A percentile compares a stretch with the other conserved stretches of the same genome.
These are phyloP conservation scores for Lachnellula cervina DNA, from an alignment of 2,329 filamentous ascomycete genomes.

Conservation along the genomic window DNA sequence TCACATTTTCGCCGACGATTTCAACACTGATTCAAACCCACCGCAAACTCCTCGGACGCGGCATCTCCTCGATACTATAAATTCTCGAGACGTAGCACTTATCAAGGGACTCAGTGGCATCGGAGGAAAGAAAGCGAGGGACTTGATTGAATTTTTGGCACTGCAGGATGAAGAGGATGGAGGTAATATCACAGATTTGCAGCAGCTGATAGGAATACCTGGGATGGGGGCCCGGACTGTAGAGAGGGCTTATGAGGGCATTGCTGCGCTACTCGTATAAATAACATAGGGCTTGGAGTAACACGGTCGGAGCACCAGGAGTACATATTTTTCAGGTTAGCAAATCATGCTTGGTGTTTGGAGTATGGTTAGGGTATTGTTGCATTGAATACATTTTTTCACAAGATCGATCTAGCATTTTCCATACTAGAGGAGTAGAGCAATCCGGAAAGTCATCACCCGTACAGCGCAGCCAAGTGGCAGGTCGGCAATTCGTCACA, in stretches of 20 bases:
- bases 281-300: constrained; percentile 6
- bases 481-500: too few relatives aligned
- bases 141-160: constrained; percentile 53
- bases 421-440: too few relatives aligned
- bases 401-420: too few relatives aligned
- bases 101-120: constrained; percentile 67
- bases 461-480: too few relatives aligned
- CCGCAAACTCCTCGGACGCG: constrained; percentile 43
- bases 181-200: constrained; percentile 42
- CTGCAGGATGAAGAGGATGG: constrained; percentile 38
- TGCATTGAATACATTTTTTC: too few relatives aligned
- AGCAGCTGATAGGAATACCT: constrained; percentile 49
- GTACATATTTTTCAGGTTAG: not conserved
- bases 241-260: constrained; percentile 44
- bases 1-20: constrained; percentile 33
- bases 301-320: constrained; percentile 14
- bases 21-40: constrained; percentile 38
- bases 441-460: too few relatives aligned
- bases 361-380: not conserved
- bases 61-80: constrained; percentile 64
- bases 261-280: constrained; percentile 24
- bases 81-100: constrained; percentile 61
- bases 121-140: constrained; percentile 65
- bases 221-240: constrained; percentile 54
- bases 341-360: not conserved